These are phyloP conservation scores for Nemania abortiva DNA, from an alignment of 2,329 filamentous ascomycete species.

Conservation along the genomic window DNA sequence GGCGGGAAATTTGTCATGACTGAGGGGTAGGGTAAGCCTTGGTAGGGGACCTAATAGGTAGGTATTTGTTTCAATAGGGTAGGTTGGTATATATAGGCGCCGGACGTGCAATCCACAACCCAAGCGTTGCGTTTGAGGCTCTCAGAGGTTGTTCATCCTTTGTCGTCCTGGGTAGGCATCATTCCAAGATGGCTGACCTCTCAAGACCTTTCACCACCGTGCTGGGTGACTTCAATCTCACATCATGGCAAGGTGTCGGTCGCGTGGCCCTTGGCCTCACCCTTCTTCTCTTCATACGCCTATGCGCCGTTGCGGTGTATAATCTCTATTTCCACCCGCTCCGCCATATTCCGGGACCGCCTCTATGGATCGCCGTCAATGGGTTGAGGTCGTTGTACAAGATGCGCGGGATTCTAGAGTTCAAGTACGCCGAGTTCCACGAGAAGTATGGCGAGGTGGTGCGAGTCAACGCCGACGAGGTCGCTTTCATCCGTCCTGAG, in stretches of 20 bases:
- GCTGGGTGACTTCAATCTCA: conserved; percentile 29
- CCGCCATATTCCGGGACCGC: conserved; percentile 45
- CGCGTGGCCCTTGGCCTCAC: conserved; percentile 20
- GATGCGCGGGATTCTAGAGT: conserved; percentile 30
- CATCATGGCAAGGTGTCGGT: conserved; percentile 32
- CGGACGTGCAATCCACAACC: not conserved
- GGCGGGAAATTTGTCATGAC: conserved; percentile 34
- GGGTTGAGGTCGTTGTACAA: conserved; percentile 37
- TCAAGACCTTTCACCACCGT: conserved; percentile 22
- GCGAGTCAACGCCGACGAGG: conserved; percentile 54
- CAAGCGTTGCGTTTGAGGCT: conserved; percentile 13
- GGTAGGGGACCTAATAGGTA: conserved; percentile 4
- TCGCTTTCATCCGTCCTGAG: conserved; percentile 54
- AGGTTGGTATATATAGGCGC: conserved; percentile 18
- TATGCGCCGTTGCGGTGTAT: conserved; percentile 37
- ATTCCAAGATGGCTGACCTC: conserved; percentile 31
- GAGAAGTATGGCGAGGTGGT: conserved; percentile 52
- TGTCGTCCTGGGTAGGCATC: not conserved
- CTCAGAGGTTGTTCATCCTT: conserved; percentile 7
- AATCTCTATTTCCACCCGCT: conserved; percentile 52
- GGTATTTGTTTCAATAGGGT: not conserved
- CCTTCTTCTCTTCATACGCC: conserved; percentile 33
- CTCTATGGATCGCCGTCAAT: conserved; percentile 46
- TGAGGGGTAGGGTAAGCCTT: conserved; percentile 15
- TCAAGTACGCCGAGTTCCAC: conserved; percentile 41